A percentile compares a stretch with the other conserved stretches of the same genome.
Evolutionary conservation across 2,329 filamentous ascomycete species (phyloP).

Genomic region (Claviceps pazoutovae): DNA sequence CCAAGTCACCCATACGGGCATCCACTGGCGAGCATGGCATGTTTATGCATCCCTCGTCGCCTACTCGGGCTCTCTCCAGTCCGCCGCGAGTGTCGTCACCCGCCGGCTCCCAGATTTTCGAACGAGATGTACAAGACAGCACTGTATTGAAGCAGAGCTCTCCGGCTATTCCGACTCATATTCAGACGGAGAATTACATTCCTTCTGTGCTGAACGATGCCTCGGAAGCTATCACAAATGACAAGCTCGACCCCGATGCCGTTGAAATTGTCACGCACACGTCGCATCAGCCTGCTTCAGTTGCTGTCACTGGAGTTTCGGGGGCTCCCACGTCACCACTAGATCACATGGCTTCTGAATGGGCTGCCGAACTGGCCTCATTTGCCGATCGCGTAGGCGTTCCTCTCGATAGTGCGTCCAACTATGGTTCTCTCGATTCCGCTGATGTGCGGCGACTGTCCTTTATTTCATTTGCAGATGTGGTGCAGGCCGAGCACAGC

Average conservation of each 20-base stretch:
- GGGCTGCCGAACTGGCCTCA: slow-evolving; percentile 44
- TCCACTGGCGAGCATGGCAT: slow-evolving; percentile 23
- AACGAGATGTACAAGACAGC: slow-evolving; percentile 84
- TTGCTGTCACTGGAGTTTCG: slow-evolving; percentile 44
- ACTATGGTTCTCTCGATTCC: slow-evolving; percentile 61
- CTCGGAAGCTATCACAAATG: slow-evolving; percentile 81
- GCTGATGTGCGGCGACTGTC: slow-evolving; percentile 71
- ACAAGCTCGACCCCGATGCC: slow-evolving; percentile 68
- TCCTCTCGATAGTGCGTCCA: slow-evolving; percentile 50
- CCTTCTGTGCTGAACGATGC: slow-evolving; percentile 83
- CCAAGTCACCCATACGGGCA: slow-evolving; percentile 23
- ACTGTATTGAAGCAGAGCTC: slow-evolving; percentile 53
- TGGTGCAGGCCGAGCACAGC: slow-evolving; percentile 73
- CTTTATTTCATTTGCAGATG: slow-evolving; percentile 94
- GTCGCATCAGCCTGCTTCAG: slow-evolving; percentile 65
- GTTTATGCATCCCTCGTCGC: slow-evolving; percentile 44
- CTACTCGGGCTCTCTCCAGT: slow-evolving; percentile 49
- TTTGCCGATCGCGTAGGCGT: slow-evolving; percentile 32
- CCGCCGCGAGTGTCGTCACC: slow-evolving; percentile 69
- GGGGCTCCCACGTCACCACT: slow-evolving; percentile 18
- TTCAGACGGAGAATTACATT: slow-evolving; percentile 88
- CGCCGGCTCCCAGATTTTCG: slow-evolving; percentile 72
- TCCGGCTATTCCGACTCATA: slow-evolving; percentile 81
- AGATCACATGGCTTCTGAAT: slow-evolving; percentile 31
- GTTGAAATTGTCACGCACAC: slow-evolving; percentile 88